These are phyloP conservation scores for Trifolium dubium DNA, from an alignment of 306 rosid species.

Conservation along the genomic window DNA sequence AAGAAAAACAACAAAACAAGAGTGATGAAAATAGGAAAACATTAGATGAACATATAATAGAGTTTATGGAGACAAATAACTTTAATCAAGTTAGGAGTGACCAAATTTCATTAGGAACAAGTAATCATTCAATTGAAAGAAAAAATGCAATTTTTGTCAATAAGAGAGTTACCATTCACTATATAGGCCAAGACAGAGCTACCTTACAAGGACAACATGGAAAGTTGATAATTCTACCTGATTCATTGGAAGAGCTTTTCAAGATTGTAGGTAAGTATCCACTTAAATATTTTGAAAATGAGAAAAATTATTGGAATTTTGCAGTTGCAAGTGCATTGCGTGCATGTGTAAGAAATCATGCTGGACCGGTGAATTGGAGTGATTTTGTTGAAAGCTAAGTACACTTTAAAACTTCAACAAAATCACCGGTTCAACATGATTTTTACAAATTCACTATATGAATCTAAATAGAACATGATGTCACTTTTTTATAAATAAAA, in stretches of 20 bases:
- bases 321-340: too few relatives aligned
- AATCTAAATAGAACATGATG: too few relatives aligned
- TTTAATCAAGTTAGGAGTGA: constrained; percentile 8
- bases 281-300: constrained; percentile 34
- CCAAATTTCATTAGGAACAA: constrained; percentile 42
- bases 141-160: constrained; percentile 32
- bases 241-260: constrained; percentile 71
- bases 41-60: constrained; percentile 59
- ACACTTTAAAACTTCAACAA: neutral
- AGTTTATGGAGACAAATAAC: constrained; percentile 39
- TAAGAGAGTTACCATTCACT: constrained; percentile 71
- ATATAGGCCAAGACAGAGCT: constrained; percentile 40
- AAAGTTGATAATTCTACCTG: constrained; percentile 72
- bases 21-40: constrained; percentile 43
- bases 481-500: too few relatives aligned
- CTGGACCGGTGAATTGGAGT: rapidly evolving
- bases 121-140: constrained; percentile 33
- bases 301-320: constrained; percentile 6
- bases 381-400: neutral
- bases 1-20: constrained; percentile 49
- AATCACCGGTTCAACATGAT: too few relatives aligned
- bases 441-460: too few relatives aligned
- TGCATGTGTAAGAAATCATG: too few relatives aligned
- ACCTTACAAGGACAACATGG: constrained; percentile 45
- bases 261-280: constrained; percentile 62